phyloP scores from a whole-genome alignment of 164 flowering plant genomes.

The Akebia trifoliata region DNA sequence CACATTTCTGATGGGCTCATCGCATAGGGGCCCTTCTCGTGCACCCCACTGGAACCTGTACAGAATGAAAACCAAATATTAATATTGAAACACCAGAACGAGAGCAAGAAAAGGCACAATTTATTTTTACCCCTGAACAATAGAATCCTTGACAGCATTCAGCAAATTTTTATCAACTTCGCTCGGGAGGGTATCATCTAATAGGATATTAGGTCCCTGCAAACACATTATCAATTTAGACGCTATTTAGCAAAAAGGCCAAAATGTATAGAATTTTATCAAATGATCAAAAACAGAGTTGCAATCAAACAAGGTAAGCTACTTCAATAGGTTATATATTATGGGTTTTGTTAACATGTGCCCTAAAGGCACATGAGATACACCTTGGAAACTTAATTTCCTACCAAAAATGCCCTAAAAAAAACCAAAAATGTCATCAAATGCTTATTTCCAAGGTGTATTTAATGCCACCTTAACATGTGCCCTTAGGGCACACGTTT shows the following conservation, averaged over 20 bases:
- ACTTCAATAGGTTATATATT: not conserved
- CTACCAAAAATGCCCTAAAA: too few relatives aligned
- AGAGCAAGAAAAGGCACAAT: not conserved
- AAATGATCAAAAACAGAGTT: not conserved
- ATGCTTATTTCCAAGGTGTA: too few relatives aligned
- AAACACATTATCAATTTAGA: slow-evolving; percentile 6
- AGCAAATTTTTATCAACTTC: slow-evolving; percentile 92
- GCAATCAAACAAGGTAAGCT: not conserved
- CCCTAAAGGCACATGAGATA: too few relatives aligned
- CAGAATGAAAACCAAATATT: not conserved
- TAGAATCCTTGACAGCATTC: slow-evolving; percentile 89
- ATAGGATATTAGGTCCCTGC: slow-evolving; percentile 93
- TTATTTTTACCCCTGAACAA: slow-evolving; percentile 89
- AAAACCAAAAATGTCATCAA: too few relatives aligned
- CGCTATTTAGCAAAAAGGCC: not conserved
- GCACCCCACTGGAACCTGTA: slow-evolving; percentile 99
- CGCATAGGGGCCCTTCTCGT: slow-evolving; percentile 97
- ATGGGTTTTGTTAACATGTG: too few relatives aligned
- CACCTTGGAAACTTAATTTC: too few relatives aligned
- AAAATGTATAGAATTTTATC: not conserved
- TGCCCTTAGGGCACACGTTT: too few relatives aligned
- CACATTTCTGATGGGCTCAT: slow-evolving; percentile 96
- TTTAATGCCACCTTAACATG: too few relatives aligned
- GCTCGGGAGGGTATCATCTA: slow-evolving; percentile 91
- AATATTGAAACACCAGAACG: not conserved